These are phyloP conservation scores for Aspergillus eucalypticola DNA, from an alignment of 2,329 filamentous ascomycete species.

Conservation along the genomic window DNA sequence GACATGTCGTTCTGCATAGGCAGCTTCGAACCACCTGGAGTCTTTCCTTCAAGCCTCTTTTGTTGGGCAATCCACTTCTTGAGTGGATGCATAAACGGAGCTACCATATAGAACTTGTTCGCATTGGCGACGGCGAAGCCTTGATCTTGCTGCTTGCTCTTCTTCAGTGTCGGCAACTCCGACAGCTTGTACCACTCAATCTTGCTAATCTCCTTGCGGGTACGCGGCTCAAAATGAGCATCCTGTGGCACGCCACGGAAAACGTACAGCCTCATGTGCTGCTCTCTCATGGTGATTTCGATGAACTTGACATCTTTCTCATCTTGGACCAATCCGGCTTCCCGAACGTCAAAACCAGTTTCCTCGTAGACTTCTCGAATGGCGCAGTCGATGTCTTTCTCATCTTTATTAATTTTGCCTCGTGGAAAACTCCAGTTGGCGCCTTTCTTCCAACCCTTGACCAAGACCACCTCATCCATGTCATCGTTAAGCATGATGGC, in stretches of 20 bases:
- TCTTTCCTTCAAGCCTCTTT: slow-evolving; percentile 67
- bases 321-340: slow-evolving; percentile 72
- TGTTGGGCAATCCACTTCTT: slow-evolving; percentile 91
- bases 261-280: slow-evolving; percentile 89
- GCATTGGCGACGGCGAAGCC: slow-evolving; percentile 61
- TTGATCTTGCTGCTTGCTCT: slow-evolving; percentile 67
- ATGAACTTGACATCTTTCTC: slow-evolving; percentile 77
- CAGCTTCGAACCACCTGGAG: slow-evolving; percentile 45
- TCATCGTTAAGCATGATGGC: slow-evolving; percentile 87
- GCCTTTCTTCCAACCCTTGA: slow-evolving; percentile 97
- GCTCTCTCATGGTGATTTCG: slow-evolving; percentile 84
- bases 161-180: slow-evolving; percentile 79
- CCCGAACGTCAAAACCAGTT: slow-evolving; percentile 81
- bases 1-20: slow-evolving; percentile 52
- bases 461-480: slow-evolving; percentile 93
- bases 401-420: slow-evolving; percentile 98
- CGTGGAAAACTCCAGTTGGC: slow-evolving; percentile 95
- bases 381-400: slow-evolving; percentile 90
- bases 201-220: slow-evolving; percentile 95
- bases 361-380: slow-evolving; percentile 94
- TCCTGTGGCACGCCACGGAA: slow-evolving; percentile 87
- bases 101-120: slow-evolving; percentile 98
- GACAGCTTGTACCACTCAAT: slow-evolving; percentile 93
- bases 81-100: slow-evolving; percentile 80
- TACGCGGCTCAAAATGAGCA: slow-evolving; percentile 83